A percentile compares a stretch with the other conserved stretches of the same genome.
Conservation (phyloP, 2,329 filamentous ascomycete species). For the Ophiostoma triangulosporum region DNA sequence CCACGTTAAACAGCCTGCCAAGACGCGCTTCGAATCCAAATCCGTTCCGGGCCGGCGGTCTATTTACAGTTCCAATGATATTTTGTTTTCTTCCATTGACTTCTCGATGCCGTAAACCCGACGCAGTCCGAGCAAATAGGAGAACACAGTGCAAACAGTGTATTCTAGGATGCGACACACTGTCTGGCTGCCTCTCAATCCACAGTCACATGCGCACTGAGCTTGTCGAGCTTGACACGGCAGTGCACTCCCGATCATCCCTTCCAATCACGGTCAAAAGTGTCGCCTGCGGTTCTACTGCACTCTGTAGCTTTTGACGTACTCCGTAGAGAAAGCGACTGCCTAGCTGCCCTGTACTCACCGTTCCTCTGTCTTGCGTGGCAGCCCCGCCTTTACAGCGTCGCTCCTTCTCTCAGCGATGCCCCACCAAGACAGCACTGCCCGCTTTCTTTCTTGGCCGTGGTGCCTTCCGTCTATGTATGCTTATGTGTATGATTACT, state of each 20-base stretch:
- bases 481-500: too few relatives aligned
- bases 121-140: background rate
- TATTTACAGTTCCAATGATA: too few relatives aligned
- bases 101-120: background rate
- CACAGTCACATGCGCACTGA: background rate
- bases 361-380: background rate
- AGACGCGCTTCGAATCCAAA: background rate
- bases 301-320: background rate
- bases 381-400: background rate
- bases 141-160: background rate
- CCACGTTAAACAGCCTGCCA: too few relatives aligned
- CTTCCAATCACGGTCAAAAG: too few relatives aligned
- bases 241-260: too few relatives aligned
- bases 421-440: constrained; percentile 3
- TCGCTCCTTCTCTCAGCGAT: background rate
- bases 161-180: constrained; percentile 1
- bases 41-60: background rate
- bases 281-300: too few relatives aligned
- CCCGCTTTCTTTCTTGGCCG: background rate
- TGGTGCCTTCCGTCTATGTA: background rate
- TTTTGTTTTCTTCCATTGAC: too few relatives aligned
- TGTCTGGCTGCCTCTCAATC: constrained; percentile 1
- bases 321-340: too few relatives aligned
- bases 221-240: too few relatives aligned
- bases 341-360: constrained; percentile 2